A percentile compares a stretch with the other conserved stretches of the same genome.
Conservation (phyloP, 1,284 basidiomycete species). For the Apiotrichum domesticum region DNA sequence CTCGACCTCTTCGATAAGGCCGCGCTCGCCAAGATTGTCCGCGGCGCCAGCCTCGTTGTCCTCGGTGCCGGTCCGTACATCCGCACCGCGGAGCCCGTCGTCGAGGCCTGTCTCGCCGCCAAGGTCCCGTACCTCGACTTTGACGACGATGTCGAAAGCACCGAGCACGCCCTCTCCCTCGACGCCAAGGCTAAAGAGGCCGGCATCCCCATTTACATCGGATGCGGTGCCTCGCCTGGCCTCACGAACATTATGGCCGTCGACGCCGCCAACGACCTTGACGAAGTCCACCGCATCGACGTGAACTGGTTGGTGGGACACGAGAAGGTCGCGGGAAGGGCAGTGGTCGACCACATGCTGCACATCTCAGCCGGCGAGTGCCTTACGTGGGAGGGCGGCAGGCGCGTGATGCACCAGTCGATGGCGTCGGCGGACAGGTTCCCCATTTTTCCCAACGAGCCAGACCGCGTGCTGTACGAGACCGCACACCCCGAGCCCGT, state of each 20-base stretch:
- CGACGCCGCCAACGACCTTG: conserved; percentile 1
- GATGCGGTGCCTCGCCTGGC: not conserved
- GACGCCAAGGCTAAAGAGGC: conserved; percentile 30
- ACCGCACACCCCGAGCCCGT: not conserved
- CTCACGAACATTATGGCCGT: not conserved
- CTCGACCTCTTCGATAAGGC: not conserved
- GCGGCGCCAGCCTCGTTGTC: not conserved
- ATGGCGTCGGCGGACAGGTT: not conserved
- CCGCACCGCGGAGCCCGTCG: not conserved
- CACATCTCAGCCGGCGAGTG: not conserved
- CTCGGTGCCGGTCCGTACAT: not conserved
- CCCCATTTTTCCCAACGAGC: not conserved
- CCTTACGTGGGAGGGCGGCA: not conserved
- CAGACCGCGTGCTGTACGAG: not conserved
- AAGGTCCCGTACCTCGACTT: not conserved
- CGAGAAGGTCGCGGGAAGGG: not conserved
- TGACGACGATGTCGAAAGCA: conserved; percentile 1
- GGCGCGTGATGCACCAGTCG: not conserved
- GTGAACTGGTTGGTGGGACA: not conserved
- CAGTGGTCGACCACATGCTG: not conserved
- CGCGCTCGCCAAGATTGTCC: not conserved
- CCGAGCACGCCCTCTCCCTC: conserved; percentile 35
- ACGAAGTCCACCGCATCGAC: not conserved
- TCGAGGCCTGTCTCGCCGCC: not conserved
- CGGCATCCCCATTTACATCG: not conserved